Base-by-base conservation (phyloP, 768 basidiomycete species). In the Baorangia bicolor region DNA sequence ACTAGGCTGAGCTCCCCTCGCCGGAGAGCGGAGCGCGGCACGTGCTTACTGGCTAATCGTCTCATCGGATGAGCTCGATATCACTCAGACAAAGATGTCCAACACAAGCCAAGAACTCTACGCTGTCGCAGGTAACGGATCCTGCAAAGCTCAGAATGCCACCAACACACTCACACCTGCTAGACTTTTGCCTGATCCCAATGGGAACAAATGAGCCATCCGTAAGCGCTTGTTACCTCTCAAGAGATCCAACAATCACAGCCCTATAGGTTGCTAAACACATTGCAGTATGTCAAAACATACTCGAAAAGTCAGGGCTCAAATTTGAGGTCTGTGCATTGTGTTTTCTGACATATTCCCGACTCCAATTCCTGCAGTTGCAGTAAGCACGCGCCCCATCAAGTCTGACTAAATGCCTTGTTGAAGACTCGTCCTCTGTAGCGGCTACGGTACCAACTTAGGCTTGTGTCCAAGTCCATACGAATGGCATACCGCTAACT, bases 361-460 rank as follows among this genome's bases (percentile, higher is more conserved):
- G 23, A 60, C 33, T 16, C 39, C 2, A 12, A 10, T 38, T 35
- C 28, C 13, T 11, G 46, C 50, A 76, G 75, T 73, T 74, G 74
- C 75, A 76, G 75, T 76, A 64, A 67, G 73, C 57, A 49, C n/a
- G 1, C 33, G 46, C 38, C 34, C 21, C 49, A 14, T 34, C 49
- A 27, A 20, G 35, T 38, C 58, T 51, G 41, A 33, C 42, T 31
- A 41, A 85, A 69, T 79, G 81, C 71, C 14, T 38, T 39, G 42
- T 43, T 67, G 28, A 66, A 47, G 20, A 42, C 33, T 30, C 12
- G 20, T 37, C 25, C 49, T 27, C 33, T 23, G 28, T 57, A 93
- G 92, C 64, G 92, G 92, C 6, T 97, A 95, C 65, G 94, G 94
- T 21, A 97, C 95, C 1, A 96, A 96, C 68, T 64, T 96, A 38